Conservation (phyloP, 495 filamentous ascomycete species). For the Neurospora hispaniola region DNA sequence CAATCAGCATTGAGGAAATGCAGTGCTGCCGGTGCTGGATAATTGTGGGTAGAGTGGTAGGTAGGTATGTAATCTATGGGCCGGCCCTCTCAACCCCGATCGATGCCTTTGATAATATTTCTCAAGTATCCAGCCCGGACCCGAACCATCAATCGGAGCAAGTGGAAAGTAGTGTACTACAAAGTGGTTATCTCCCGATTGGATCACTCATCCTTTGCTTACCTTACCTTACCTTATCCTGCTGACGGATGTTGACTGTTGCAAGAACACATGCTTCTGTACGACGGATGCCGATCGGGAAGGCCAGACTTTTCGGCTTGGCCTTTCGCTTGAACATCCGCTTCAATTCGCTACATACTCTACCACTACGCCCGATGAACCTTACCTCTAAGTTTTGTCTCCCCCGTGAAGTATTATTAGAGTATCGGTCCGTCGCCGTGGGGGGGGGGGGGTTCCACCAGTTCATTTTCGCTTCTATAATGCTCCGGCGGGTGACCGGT, state of each 20-base stretch:
- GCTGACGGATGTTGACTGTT: background rate
- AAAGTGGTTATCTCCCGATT: background rate
- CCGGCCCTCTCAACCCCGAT: background rate
- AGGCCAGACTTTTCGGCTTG: background rate
- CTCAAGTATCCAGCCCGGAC: background rate
- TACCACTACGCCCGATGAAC: background rate
- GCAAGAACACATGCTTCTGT: background rate
- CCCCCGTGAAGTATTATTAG: background rate
- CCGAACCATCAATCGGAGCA: background rate
- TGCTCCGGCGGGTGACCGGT: background rate
- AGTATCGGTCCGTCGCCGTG: background rate
- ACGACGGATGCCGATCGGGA: background rate
- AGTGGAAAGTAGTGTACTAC: background rate
- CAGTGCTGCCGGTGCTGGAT: background rate
- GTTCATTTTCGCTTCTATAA: background rate
- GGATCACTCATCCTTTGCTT: too few species aligned
- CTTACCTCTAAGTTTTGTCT: background rate
- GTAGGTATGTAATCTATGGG: background rate
- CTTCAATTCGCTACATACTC: background rate
- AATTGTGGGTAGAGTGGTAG: background rate
- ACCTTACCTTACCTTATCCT: background rate
- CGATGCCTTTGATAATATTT: background rate
- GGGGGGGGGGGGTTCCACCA: background rate
- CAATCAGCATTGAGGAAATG: background rate
- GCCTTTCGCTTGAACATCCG: background rate